Percentiles rank a stretch among this genome's conserved stretches.
phyloP scores from a whole-genome alignment of 768 basidiomycete genomes.

The Kwoniella sp. region DNA sequence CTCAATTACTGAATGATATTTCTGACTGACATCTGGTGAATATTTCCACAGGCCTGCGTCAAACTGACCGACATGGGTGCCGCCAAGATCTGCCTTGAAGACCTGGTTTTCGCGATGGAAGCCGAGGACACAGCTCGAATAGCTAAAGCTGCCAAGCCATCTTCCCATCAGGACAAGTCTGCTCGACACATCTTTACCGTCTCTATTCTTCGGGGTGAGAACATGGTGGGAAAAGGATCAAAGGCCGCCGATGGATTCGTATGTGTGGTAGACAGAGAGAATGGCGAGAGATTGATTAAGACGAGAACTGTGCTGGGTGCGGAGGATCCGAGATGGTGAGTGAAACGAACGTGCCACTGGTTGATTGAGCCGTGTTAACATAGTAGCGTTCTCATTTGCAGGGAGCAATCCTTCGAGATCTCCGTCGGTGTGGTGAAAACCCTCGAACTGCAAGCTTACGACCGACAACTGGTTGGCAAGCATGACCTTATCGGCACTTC shows the following conservation, averaged over 20 bases:
- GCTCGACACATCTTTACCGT: slow-evolving; percentile 45
- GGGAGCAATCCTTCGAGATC: slow-evolving; percentile 53
- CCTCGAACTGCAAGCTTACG: slow-evolving; percentile 45
- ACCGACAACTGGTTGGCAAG: slow-evolving; percentile 55
- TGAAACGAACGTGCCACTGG: neutral
- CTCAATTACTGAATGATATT: no score
- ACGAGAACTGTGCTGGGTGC: slow-evolving; percentile 49
- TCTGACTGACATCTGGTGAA: neutral
- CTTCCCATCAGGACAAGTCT: slow-evolving; percentile 8
- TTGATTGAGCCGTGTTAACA: no score
- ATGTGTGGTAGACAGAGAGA: slow-evolving; percentile 36
- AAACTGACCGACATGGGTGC: slow-evolving; percentile 54
- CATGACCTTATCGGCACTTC: slow-evolving; percentile 51
- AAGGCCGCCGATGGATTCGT: slow-evolving; percentile 53
- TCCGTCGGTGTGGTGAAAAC: slow-evolving; percentile 37
- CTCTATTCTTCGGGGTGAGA: slow-evolving; percentile 47
- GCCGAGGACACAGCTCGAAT: slow-evolving; percentile 53
- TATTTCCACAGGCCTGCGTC: slow-evolving; percentile 46
- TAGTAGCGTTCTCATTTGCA: slow-evolving; percentile 5
- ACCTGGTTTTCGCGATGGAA: slow-evolving; percentile 49
- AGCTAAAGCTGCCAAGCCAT: slow-evolving; percentile 34
- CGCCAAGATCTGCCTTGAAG: slow-evolving; percentile 44
- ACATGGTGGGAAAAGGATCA: slow-evolving; percentile 38
- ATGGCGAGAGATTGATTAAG: slow-evolving; percentile 47
- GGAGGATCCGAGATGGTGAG: slow-evolving; percentile 53